Conservation (phyloP, 225 moss, liverwort and hornwort species). For the Sphagnum contortum region DNA sequence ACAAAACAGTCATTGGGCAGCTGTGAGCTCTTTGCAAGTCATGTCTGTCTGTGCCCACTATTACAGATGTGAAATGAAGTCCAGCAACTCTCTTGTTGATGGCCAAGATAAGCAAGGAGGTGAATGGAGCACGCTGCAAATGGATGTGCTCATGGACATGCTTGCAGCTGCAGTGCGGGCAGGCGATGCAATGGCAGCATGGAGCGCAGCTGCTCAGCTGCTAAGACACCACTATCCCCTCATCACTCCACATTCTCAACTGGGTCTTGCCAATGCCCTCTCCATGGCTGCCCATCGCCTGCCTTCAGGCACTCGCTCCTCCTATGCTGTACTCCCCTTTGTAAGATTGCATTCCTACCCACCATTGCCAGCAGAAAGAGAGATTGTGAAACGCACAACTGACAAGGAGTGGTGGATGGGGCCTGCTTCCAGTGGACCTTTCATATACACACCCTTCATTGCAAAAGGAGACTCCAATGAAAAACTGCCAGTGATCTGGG, state of each 20-base stretch:
- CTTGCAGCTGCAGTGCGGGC: conserved; percentile 91
- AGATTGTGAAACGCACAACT: conserved; percentile 75
- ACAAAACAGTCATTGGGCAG: conserved; percentile 98
- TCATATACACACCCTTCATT: conserved; percentile 86
- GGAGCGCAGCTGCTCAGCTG: conserved; percentile 91
- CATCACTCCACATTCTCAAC: conserved; percentile 77
- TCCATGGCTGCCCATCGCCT: conserved; percentile 81
- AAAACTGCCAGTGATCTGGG: conserved; percentile 76
- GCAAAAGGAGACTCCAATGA: conserved; percentile 55
- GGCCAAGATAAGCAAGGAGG: conserved; percentile 33
- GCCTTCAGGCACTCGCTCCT: conserved; percentile 76
- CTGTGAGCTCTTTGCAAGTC: conserved; percentile 86
- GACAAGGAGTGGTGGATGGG: conserved; percentile 90
- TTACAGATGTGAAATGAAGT: conserved; percentile 71
- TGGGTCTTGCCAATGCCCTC: conserved; percentile 69
- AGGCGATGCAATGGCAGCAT: conserved; percentile 88
- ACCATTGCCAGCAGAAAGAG: conserved; percentile 69
- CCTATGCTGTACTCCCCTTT: conserved; percentile 82
- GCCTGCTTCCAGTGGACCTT: conserved; percentile 79
- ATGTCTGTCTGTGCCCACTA: conserved; percentile 81
- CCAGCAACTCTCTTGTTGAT: conserved; percentile 10
- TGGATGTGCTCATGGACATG: conserved; percentile 96
- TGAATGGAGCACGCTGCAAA: conserved; percentile 97
- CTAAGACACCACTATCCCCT: conserved; percentile 88
- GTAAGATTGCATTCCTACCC: conserved; percentile 83